Conservation (phyloP, 768 basidiomycete genomes). For the Amanita jacksonii region DNA sequence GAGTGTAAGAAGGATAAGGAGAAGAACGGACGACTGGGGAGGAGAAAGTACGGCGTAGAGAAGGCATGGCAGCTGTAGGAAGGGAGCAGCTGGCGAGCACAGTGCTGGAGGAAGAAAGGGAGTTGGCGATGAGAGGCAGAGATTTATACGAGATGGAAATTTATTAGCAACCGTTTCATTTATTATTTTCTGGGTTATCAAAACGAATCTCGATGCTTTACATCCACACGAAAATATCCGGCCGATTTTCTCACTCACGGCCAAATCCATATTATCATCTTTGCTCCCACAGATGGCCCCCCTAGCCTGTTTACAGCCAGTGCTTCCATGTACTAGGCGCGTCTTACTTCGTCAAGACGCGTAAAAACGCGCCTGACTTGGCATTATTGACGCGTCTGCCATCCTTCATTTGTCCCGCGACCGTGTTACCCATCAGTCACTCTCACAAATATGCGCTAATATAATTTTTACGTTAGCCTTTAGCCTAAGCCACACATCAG, state of each 20-base stretch:
- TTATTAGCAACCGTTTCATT: too few species aligned
- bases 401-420: too few species aligned
- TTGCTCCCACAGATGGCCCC: too few species aligned
- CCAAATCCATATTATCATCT: background rate
- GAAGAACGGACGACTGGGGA: conserved; percentile 59
- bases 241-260: too few species aligned
- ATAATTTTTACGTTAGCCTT: too few species aligned
- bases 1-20: conserved; percentile 48
- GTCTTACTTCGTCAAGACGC: conserved; percentile 29
- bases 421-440: background rate
- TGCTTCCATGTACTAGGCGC: background rate
- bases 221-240: background rate
- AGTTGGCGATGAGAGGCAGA: conserved; percentile 21
- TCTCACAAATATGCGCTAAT: too few species aligned
- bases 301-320: background rate
- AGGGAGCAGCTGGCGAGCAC: conserved; percentile 41
- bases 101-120: conserved; percentile 28
- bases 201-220: too few species aligned
- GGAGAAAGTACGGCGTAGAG: conserved; percentile 71
- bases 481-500: too few species aligned
- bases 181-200: too few species aligned
- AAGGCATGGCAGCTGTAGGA: conserved; percentile 41
- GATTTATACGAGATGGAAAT: too few species aligned
- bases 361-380: conserved; percentile 28
- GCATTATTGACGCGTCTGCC: conserved; percentile 13